phyloP scores from a whole-genome alignment of 2,329 filamentous ascomycete species.

The Fusarium nygamai region DNA sequence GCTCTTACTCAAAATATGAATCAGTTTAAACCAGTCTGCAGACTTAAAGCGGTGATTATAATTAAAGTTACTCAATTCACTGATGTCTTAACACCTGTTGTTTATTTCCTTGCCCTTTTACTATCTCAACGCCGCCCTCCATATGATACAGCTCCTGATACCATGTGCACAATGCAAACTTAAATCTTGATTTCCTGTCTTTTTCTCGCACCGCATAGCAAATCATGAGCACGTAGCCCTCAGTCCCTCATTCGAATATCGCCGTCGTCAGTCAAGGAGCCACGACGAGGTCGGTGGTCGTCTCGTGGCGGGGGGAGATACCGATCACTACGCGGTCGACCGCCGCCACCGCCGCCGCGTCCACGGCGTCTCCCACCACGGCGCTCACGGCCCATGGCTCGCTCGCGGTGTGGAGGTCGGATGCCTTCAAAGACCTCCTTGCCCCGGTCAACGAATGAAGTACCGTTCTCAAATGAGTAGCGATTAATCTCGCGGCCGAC shows the following conservation, averaged over 20 bases:
- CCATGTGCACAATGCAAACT: background rate
- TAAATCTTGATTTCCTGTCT: background rate
- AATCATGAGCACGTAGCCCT: background rate
- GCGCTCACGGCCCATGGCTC: slow-evolving; percentile 48
- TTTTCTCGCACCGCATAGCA: background rate
- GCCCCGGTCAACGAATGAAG: slow-evolving; percentile 75
- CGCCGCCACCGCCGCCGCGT: slow-evolving; percentile 42
- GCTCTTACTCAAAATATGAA: no score
- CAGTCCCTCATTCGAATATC: slow-evolving; percentile 23
- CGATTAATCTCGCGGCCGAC: slow-evolving; percentile 67
- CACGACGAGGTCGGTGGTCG: slow-evolving; percentile 20
- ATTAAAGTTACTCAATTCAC: slow-evolving; percentile 15
- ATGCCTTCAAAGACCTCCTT: slow-evolving; percentile 75
- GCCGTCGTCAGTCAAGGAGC: slow-evolving; percentile 16
- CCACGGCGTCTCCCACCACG: slow-evolving; percentile 49
- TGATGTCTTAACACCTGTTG: slow-evolving; percentile 1
- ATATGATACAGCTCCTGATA: background rate
- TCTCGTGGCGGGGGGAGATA: slow-evolving; percentile 44
- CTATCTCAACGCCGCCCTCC: background rate
- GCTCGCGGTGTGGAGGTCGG: slow-evolving; percentile 65
- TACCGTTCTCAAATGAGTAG: slow-evolving; percentile 76
- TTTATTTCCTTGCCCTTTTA: slow-evolving; percentile 5
- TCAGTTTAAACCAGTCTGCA: background rate
- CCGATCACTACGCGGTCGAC: slow-evolving; percentile 46
- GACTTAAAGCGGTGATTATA: background rate